Evolutionary conservation across 1,284 basidiomycete genomes (phyloP).

Genomic region (Tilletia caries): DNA sequence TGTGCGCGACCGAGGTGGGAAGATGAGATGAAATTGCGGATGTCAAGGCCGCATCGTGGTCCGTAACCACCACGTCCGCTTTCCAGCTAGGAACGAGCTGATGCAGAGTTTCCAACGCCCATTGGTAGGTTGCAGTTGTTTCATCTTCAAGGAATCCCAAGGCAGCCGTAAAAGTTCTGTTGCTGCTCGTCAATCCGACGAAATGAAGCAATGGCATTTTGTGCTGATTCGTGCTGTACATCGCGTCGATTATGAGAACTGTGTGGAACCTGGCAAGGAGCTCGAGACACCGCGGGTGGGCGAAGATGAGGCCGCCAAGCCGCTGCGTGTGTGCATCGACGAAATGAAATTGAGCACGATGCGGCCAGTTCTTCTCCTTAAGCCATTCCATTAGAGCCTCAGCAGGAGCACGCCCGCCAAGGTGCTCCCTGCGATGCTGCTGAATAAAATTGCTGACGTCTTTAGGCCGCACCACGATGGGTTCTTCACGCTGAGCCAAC

Average conservation of each 20-base stretch:
- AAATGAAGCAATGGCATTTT: neutral
- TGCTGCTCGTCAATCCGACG: neutral
- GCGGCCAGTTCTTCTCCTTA: neutral
- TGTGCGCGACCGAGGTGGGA: neutral
- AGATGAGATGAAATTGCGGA: neutral
- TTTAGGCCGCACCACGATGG: neutral
- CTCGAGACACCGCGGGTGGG: neutral
- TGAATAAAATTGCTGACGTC: neutral
- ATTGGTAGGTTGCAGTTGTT: neutral
- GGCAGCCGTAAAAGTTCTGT: neutral
- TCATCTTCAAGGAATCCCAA: neutral
- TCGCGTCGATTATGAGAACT: neutral
- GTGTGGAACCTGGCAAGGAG: neutral
- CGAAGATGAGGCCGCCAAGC: neutral
- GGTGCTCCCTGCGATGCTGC: neutral
- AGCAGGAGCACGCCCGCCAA: neutral
- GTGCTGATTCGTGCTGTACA: too few species aligned
- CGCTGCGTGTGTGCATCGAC: neutral
- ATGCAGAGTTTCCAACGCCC: neutral
- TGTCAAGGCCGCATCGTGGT: neutral
- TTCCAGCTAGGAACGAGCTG: neutral
- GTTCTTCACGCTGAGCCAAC: neutral
- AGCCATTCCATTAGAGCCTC: neutral
- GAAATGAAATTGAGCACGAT: neutral
- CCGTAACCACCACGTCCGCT: neutral